These are phyloP conservation scores for Phaeomoniella chlamydospora DNA, from an alignment of 2,329 filamentous ascomycete species.

Conservation along the genomic window DNA sequence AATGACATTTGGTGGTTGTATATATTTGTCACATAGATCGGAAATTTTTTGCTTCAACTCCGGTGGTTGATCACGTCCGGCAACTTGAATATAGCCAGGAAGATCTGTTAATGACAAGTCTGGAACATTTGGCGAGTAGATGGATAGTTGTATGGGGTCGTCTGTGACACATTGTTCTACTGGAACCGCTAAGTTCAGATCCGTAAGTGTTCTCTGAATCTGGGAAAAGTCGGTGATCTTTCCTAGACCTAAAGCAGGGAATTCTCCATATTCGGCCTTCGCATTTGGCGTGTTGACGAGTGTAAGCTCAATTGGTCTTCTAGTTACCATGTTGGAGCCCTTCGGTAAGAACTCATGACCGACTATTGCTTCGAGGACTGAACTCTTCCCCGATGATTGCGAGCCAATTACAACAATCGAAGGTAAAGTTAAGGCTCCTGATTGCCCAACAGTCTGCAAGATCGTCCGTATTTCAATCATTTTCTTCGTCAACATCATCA, in stretches of 20 bases:
- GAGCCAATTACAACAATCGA: slow-evolving; percentile 99
- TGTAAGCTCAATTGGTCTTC: slow-evolving; percentile 88
- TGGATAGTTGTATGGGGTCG: slow-evolving; percentile 88
- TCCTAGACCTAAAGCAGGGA: slow-evolving; percentile 76
- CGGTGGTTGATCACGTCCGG: slow-evolving; percentile 75
- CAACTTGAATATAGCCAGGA: slow-evolving; percentile 93
- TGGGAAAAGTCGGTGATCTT: slow-evolving; percentile 85
- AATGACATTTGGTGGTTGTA: slow-evolving; percentile 89
- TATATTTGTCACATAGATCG: slow-evolving; percentile 96
- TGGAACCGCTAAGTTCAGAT: slow-evolving; percentile 85
- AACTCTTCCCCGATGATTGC: slow-evolving; percentile 96
- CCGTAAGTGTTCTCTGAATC: slow-evolving; percentile 85
- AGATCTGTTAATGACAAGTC: slow-evolving; percentile 93
- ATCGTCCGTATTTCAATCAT: slow-evolving; percentile 98
- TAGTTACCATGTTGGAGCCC: slow-evolving; percentile 96
- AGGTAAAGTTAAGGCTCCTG: slow-evolving; percentile 70
- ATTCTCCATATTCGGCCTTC: slow-evolving; percentile 84
- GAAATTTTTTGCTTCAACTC: slow-evolving; percentile 92
- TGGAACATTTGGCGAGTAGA: slow-evolving; percentile 89
- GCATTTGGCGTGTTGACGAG: slow-evolving; percentile 87
- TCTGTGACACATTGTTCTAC: slow-evolving; percentile 87
- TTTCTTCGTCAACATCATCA: slow-evolving; percentile 98
- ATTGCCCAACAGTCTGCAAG: slow-evolving; percentile 82
- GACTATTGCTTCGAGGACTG: slow-evolving; percentile 89
- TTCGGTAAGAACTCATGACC: slow-evolving; percentile 97